Base-by-base conservation (phyloP, 306 rosid genomes). In the Acacia confusa region DNA sequence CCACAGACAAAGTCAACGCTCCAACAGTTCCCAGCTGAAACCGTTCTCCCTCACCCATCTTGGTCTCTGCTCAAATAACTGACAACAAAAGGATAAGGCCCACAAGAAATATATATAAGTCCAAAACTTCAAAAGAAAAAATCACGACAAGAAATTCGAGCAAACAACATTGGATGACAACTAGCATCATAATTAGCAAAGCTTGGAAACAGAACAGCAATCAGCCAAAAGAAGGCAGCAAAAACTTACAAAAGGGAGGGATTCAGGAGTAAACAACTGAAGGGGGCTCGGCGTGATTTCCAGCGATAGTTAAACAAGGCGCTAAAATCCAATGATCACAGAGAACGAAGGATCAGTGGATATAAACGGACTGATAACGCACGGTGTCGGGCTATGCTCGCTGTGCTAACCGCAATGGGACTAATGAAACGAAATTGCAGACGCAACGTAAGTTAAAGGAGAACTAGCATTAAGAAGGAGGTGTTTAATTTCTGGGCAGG, bases 21-120 rank as follows among this genome's bases (percentile, higher is more conserved):
- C 98, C 98, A 16, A 90, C 87, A 11, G 98, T 94, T 38, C 97
- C 97, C 72, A 94, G 86, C 87, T 92, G 98, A 81, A 92, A 92
- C 76, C 91, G 84, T 77, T 85, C 92, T 22, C 89, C 90, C 82
- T 92, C 95, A 27, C 94, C 92, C 98, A 94, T 94, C 84, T 87
- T 83, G 80, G 75, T 71, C 79, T 68, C 73, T 74, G 76, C 76
- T 74, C 79, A 60, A 79, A 76, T 53, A 20, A 78, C 71, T 79
- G 77, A 70, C 57, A 75, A 57, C 28, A 53, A n/a, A 47, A 78
- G 9, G 60, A 30, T 24, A 71, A 16, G 38, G 57, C 70, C 72
- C 25, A 78, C 32, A 82, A 41, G 32, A 69, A 69, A 38, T 4
- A 9, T 63, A 82, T 61, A 82, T 43, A 55, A 47, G 30, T 77